Evolutionary conservation across 352 stramenopile genomes (phyloP), one percentile per base, ranked within the genome.

Genomic region (Aphanomyces stellatus): DNA sequence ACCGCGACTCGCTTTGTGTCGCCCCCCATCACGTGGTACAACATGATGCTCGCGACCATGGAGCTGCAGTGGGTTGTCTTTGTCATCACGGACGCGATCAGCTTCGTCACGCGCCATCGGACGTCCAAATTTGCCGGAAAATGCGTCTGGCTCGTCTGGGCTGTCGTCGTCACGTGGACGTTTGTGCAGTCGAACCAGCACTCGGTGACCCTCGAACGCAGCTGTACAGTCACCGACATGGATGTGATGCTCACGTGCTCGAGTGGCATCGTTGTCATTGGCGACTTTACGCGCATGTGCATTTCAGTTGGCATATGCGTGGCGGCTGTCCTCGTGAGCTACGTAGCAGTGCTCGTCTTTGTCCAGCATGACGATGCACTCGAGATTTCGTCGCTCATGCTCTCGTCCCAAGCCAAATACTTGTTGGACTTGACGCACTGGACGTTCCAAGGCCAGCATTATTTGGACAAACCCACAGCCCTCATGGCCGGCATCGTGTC

Each of bases 401-500:
- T 65, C 25, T 65, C 57, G 31, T 13, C 57, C n/a, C 57, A 42
- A 25, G 57, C 57, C 34, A 65, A 65, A 34, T 65, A 65, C 43
- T 30, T 65, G 41, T 28, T 65, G 7, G 22, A 35, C 25, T 25
- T 55, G 13, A 15, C 49, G 0, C n/a, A 41, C 1, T 65, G 57
- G 57, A 53, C 40, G 19, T 35, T 31, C 35, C 15, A 55, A 22
- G 31, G 43, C 30, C 15, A 24, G 30, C 24, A 25, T 11, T 65
- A 30, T n/a, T 8, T 65, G 11, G 57, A 65, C 57, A 51, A 53
- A 33, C 28, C 57, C 15, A 41, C 57, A 28, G 57, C 43, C 19
- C 43, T 65, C 41, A 65, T 65, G 57, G 57, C 57, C 13, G 57
- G 57, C 15, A 37, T 65, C 41, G 43, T 65, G 17, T 65, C 57